Base-by-base conservation (phyloP, 2,329 filamentous ascomycete species). In the Fusarium sublunatum region DNA sequence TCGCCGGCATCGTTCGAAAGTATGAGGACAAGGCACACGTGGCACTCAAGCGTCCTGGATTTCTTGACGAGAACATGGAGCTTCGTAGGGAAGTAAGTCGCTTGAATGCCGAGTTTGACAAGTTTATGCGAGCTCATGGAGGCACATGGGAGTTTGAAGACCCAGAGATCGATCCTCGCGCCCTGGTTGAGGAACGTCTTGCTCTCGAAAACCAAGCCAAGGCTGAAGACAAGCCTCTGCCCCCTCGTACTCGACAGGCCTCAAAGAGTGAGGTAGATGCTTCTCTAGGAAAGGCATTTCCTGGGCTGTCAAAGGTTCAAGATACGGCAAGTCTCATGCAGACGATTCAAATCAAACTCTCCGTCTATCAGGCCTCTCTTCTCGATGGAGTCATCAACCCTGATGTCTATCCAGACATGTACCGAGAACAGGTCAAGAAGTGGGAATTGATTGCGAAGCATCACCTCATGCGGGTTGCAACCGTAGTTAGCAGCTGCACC, bases 381-480 rank as follows among this genome's bases (percentile, higher is more conserved):
- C 72, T 78, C 0, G 69, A 72, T 0, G 75, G 75, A 0, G 58
- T 78, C 7, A 38, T 74, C 11, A 75, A 78, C 41, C 73, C 75
- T 0, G 64, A 71, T 0, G 67, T 77, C 1, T 68, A 76, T 15
- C 65, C 61, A 2, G 61, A 61, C 0, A 67, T 78, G 6, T 77
- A 73, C 40, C 62, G 55, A 22, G 59, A 62, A 24, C 76, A 78
- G 41, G 74, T 75, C 0, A 41, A 57, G 5, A 70, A 71, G n/a
- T 78, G 76, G 77, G 38, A 61, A 1, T 25, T 9, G 0, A 62
- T 77, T 1, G 69, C 73, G 0, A 31, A 58, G 4, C 3, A 40
- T 0, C 72, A 78, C 26, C 58, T 78, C 0, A 3, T 52, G 0
- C 31, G 15, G 2, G 61, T 77, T 2, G 53, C 67, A 0, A 5